phyloP scores from a whole-genome alignment of 768 basidiomycete species.

The Trametes cubensis region DNA sequence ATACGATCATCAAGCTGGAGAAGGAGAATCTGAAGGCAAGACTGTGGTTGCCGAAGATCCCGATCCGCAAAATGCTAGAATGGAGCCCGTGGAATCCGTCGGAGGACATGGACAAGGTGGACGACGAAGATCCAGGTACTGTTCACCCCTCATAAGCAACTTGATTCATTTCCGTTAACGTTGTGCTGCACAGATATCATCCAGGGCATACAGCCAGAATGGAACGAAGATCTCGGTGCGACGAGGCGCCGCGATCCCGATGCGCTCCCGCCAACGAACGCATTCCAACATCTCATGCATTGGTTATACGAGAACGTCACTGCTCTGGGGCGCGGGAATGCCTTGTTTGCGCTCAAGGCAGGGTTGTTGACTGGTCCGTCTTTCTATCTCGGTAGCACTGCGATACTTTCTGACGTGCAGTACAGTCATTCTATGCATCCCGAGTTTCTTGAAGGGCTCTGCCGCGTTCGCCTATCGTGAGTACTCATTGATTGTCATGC shows the following conservation, averaged over 20 bases:
- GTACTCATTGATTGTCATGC: slow-evolving; percentile 28
- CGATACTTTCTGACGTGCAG: background rate
- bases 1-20: slow-evolving; percentile 60
- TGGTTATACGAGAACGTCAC: slow-evolving; percentile 44
- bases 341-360: slow-evolving; percentile 72
- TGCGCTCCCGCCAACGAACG: slow-evolving; percentile 68
- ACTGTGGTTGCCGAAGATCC: slow-evolving; percentile 61
- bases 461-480: slow-evolving; percentile 61
- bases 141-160: background rate
- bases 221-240: slow-evolving; percentile 54
- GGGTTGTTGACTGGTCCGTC: slow-evolving; percentile 59
- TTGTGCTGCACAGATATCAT: slow-evolving; percentile 47
- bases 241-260: slow-evolving; percentile 70
- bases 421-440: slow-evolving; percentile 59
- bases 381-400: background rate
- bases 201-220: slow-evolving; percentile 52
- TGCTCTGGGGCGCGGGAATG: slow-evolving; percentile 57
- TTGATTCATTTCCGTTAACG: background rate
- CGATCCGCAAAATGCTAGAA: slow-evolving; percentile 32
- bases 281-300: slow-evolving; percentile 54
- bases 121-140: slow-evolving; percentile 71
- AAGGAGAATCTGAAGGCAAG: slow-evolving; percentile 41
- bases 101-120: slow-evolving; percentile 46
- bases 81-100: slow-evolving; percentile 49
- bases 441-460: slow-evolving; percentile 56